A percentile compares a stretch with the other conserved stretches of the same genome.
Evolutionary conservation across 2,329 filamentous ascomycete genomes (phyloP).

Genomic region (Trichoderma arundinaceum): DNA sequence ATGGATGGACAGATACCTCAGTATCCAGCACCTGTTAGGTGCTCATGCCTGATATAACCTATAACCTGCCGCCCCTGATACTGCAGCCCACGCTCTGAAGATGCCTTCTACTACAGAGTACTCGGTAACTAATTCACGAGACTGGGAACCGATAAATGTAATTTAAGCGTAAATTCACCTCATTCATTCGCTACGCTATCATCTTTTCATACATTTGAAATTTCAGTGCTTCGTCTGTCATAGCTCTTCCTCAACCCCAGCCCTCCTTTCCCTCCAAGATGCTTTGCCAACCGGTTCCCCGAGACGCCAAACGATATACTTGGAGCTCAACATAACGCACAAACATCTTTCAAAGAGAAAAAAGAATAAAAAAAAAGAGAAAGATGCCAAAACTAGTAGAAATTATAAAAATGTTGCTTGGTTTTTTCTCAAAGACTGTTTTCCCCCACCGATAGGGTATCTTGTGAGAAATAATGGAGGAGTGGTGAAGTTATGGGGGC

Average conservation of each 20-base stretch:
- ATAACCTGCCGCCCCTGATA: not conserved
- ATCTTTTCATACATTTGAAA: conserved; percentile 29
- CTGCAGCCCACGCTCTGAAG: no score
- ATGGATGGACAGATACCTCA: no score
- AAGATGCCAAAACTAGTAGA: conserved; percentile 25
- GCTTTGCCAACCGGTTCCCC: conserved; percentile 31
- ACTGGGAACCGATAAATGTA: no score
- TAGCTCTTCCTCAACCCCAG: conserved; percentile 26
- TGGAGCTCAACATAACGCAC: conserved; percentile 26
- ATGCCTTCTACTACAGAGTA: not conserved
- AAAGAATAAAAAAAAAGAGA: not conserved
- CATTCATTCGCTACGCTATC: conserved; percentile 31
- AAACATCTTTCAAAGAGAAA: conserved; percentile 15
- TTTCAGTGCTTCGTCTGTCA: conserved; percentile 28
- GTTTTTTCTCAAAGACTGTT: conserved; percentile 28
- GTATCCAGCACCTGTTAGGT: no score
- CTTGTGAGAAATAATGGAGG: conserved; percentile 28
- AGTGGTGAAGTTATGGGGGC: conserved; percentile 29
- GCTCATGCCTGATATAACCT: no score
- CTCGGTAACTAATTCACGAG: no score
- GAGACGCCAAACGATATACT: conserved; percentile 33
- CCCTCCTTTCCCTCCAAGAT: conserved; percentile 21
- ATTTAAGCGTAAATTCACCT: conserved; percentile 8
- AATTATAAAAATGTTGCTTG: conserved; percentile 28
- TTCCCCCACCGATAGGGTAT: conserved; percentile 28